A percentile compares a stretch with the other conserved stretches of the same genome.
These are phyloP conservation scores for Lichtheimia ornata DNA, from an alignment of 371 early-diverging fungal species.

Conservation along the genomic window DNA sequence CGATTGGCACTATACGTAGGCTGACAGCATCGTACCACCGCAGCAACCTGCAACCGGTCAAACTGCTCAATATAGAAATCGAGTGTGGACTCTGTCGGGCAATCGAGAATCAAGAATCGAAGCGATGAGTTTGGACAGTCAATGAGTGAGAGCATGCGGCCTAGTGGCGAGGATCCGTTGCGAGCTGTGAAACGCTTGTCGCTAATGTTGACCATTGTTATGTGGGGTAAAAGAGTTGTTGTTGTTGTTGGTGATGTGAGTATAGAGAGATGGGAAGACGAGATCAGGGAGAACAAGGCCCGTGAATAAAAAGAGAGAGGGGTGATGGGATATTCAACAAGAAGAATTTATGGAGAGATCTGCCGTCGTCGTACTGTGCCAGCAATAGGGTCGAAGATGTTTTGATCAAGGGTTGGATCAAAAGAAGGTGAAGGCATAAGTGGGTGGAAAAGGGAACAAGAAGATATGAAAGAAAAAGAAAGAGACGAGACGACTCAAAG, in stretches of 20 bases:
- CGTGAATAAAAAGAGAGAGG: background rate
- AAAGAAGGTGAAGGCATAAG: constrained; percentile 2
- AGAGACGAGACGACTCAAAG: background rate
- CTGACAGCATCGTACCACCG: constrained; percentile 85
- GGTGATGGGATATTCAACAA: constrained; percentile 1
- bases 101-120: constrained; percentile 87
- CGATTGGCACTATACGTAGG: constrained; percentile 77
- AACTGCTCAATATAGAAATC: constrained; percentile 79
- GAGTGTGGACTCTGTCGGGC: constrained; percentile 84
- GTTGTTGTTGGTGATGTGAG: background rate
- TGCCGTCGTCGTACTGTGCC: constrained; percentile 10
- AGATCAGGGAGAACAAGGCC: background rate
- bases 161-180: constrained; percentile 7
- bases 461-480: constrained; percentile 5
- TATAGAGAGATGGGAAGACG: background rate
- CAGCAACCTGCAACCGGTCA: constrained; percentile 69
- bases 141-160: constrained; percentile 27
- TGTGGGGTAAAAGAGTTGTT: background rate
- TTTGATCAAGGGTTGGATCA: constrained; percentile 14
- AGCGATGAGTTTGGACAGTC: constrained; percentile 34
- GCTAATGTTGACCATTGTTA: constrained; percentile 12
- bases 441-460: constrained; percentile 3
- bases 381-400: constrained; percentile 11
- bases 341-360: background rate
- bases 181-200: constrained; percentile 11